Base-by-base conservation (phyloP, 371 early-diverging fungal genomes). In the Mucor indicus region DNA sequence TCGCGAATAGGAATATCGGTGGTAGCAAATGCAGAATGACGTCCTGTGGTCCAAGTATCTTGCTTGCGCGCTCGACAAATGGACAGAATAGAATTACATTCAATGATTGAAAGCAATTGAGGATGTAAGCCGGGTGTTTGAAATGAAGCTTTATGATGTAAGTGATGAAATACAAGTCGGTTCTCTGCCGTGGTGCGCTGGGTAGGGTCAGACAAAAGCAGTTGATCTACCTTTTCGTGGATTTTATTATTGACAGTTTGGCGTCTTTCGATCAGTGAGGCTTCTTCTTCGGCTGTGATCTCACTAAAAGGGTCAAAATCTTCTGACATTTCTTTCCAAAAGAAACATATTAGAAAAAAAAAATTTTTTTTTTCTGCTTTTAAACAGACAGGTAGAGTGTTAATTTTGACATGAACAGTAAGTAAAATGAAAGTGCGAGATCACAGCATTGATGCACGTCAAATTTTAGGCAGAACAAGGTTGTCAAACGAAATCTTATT, bases 11-110 rank as follows among this genome's bases (percentile, higher is more conserved):
- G 75, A n/a, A 82, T 62, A 44, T 82, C 83, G 0, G 64, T 60
- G 0, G 83, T 82, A 1, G 80, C 63, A 55, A 80, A 79, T 0
- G 80, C 77, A 13, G 74, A 75, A 55, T 82, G 83, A 0, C 83
- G 72, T 11, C 53, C 55, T 0, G 54, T 62, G 1, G 68, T 66
- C 82, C 82, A 81, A 1, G 50, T 35, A 4, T 33, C 15, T 20
- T 54, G 39, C 11, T 47, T 31, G n/a, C n/a, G n/a, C n/a, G n/a
- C n/a, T 3, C 25, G 12, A 11, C 60, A 61, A n/a, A 46, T 27
- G 2, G 53, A 35, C n/a, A 77, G 43, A 21, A 79, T 59, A 12
- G 11, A 17, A 5, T 57, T 38, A 20, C 75, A 70, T 51, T 79
- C 68, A 0, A 24, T 20, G 1, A 13, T 5, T 1, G 64, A 45